A percentile compares a stretch with the other conserved stretches of the same genome.
These are phyloP conservation scores for Mycena vulgaris DNA, from an alignment of 768 basidiomycete genomes.

Conservation along the genomic window DNA sequence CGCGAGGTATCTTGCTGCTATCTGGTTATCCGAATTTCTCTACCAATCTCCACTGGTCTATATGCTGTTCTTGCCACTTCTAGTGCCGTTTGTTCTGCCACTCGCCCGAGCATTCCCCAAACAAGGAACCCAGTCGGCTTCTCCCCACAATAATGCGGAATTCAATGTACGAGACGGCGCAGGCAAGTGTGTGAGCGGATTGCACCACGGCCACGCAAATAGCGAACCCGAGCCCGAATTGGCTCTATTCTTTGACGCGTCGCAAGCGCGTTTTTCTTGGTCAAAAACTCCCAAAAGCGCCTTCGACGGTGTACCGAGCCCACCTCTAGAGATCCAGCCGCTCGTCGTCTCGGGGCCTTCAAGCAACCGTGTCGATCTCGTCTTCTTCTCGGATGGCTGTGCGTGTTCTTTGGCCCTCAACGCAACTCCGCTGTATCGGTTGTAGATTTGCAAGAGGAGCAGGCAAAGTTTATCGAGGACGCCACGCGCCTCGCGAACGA, in stretches of 20 bases:
- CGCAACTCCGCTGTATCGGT: background rate
- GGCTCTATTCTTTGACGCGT: conserved; percentile 2
- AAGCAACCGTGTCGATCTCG: conserved; percentile 78
- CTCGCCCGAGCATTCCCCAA: too few species aligned
- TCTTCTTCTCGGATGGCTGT: conserved; percentile 89
- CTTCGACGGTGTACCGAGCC: conserved; percentile 44
- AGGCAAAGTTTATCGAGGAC: conserved; percentile 76
- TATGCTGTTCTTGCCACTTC: too few species aligned
- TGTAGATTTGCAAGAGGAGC: conserved; percentile 70
- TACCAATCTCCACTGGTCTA: too few species aligned
- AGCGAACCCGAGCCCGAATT: background rate
- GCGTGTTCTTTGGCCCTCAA: conserved; percentile 44
- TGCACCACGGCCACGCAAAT: background rate
- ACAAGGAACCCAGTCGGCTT: too few species aligned
- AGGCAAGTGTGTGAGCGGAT: conserved; percentile 8
- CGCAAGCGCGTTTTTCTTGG: conserved; percentile 25
- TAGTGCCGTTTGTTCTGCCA: too few species aligned
- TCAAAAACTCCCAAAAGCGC: background rate
- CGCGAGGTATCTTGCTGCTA: too few species aligned
- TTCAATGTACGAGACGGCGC: background rate
- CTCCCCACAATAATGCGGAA: background rate
- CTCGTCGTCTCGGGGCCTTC: conserved; percentile 74
- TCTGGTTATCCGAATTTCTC: too few species aligned
- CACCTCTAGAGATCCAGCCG: conserved; percentile 69
- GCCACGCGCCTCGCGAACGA: conserved; percentile 77